These are phyloP conservation scores for Talaromyces sp. DNA, from an alignment of 2,329 filamentous ascomycete species.

Conservation along the genomic window DNA sequence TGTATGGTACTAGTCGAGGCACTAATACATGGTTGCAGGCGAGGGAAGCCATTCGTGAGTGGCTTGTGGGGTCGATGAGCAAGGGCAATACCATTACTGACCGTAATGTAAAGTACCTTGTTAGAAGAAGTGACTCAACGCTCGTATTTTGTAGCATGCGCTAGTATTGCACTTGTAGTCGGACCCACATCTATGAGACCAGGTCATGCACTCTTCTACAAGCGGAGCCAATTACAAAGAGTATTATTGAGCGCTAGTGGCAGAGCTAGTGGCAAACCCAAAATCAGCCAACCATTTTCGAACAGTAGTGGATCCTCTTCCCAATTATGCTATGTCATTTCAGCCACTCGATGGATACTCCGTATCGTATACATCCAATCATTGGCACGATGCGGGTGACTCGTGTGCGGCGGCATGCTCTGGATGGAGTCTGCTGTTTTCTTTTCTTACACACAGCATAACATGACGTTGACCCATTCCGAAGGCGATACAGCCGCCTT, in stretches of 20 bases:
- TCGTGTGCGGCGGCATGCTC: conserved; percentile 24
- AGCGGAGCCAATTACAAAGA: neutral
- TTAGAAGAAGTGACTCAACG: neutral
- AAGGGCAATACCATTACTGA: conserved; percentile 11
- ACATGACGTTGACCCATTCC: conserved; percentile 19
- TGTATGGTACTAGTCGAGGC: conserved; percentile 13
- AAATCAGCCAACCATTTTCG: neutral
- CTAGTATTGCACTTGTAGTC: conserved; percentile 5
- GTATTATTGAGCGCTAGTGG: neutral
- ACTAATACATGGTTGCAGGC: conserved; percentile 1
- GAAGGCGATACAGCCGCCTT: neutral
- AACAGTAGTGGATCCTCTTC: neutral
- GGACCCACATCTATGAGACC: conserved; percentile 5
- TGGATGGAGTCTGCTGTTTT: conserved; percentile 21
- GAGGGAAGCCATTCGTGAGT: neutral
- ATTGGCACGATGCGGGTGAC: neutral
- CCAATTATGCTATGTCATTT: conserved; percentile 16
- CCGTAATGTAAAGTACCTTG: conserved; percentile 12
- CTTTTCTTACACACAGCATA: conserved; percentile 9
- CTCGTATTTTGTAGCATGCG: conserved; percentile 1
- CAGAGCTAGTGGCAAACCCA: conserved; percentile 15
- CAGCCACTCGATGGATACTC: conserved; percentile 6
- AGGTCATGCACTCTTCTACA: conserved; percentile 2
- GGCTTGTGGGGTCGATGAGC: neutral
- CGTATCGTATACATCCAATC: conserved; percentile 5